Base-by-base conservation (phyloP, 73 alveolate species). In the Breviolum minutum region DNA sequence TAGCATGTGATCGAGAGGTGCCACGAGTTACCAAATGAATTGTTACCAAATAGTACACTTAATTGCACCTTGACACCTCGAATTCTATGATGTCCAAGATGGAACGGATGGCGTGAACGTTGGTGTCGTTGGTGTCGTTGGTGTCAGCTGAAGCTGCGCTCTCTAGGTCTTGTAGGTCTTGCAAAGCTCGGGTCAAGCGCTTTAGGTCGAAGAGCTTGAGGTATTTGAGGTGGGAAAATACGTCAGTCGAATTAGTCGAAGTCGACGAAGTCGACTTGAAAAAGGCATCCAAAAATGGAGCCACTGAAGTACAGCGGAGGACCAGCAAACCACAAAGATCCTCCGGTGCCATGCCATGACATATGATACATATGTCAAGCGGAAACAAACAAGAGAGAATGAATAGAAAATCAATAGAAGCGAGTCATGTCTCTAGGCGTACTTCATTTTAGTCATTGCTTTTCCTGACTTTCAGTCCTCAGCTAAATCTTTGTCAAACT, bases 111-210 rank as follows among this genome's bases (percentile, higher is more conserved):
- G 32, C 54, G 54, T 40, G 27, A 16, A 9, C 95, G 16, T 14
- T 10, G 12, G 64, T 54, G 83, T 22, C 8, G n/a, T n/a, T n/a
- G n/a, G n/a, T 66, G 27, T 24, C 95, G 16, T 14, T 10, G 12
- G 64, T 54, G 83, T 22, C 8, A 27, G 94, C 94, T 6, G 63
- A 14, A 5, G 94, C 27, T 19, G 14, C 12, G n/a, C 20, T n/a
- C n/a, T 24, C n/a, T n/a, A 71, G 88, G 10, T 61, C 62, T 19
- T 32, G 73, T n/a, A 71, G 88, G 10, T 61, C 62, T 19, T 32
- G 73, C 76, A 91, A 62, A 6, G 97, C 97, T 62, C 76, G 74
- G 16, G 17, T 73, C 88, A 91, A 16, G 27, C 76, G 68, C 64
- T 60, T 70, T 29, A 27, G 48, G 22, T 91, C 97, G 86, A 77